These are phyloP conservation scores for Ogataea wickerhamii DNA, from an alignment of 805 yeast genomes.

Conservation along the genomic window DNA sequence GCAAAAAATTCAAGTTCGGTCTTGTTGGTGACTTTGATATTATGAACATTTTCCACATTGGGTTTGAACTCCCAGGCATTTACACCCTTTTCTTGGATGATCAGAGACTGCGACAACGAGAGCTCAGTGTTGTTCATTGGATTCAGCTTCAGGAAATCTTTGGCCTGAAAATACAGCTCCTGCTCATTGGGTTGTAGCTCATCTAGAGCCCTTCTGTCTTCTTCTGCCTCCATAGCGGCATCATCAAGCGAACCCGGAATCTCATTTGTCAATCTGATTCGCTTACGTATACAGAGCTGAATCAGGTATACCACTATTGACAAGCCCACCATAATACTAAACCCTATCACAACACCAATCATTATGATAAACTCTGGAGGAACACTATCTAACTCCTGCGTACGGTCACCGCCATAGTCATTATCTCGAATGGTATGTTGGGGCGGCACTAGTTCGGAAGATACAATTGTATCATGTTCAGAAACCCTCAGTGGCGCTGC, in stretches of 20 bases:
- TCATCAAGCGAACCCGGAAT: slow-evolving; percentile 63
- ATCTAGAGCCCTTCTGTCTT: slow-evolving; percentile 53
- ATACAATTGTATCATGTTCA: no score
- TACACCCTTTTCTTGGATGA: slow-evolving; percentile 84
- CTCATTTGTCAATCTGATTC: slow-evolving; percentile 31
- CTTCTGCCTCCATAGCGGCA: slow-evolving; percentile 55
- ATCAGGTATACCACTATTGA: slow-evolving; percentile 14
- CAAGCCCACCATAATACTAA: slow-evolving; percentile 16
- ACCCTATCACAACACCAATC: slow-evolving; percentile 25
- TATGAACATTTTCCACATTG: slow-evolving; percentile 50
- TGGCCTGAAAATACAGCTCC: slow-evolving; percentile 63
- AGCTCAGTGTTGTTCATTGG: slow-evolving; percentile 35
- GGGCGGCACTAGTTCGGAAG: no score
- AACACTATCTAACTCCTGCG: slow-evolving; percentile 2
- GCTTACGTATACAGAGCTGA: slow-evolving; percentile 13
- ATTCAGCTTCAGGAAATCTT: slow-evolving; percentile 43
- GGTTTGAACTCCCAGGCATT: slow-evolving; percentile 85
- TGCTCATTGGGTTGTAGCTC: slow-evolving; percentile 67
- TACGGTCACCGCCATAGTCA: no score
- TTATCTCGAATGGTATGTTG: no score
- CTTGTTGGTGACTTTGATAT: slow-evolving; percentile 61
- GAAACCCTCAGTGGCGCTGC: no score
- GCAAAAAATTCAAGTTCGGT: slow-evolving; percentile 55
- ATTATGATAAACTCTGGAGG: slow-evolving; percentile 18
- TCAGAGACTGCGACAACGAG: slow-evolving; percentile 53